Evolutionary conservation across 202 grass and related monocot genomes (phyloP), one percentile per base, ranked within the genome.

Genomic region (Hordeum pubiflorum): DNA sequence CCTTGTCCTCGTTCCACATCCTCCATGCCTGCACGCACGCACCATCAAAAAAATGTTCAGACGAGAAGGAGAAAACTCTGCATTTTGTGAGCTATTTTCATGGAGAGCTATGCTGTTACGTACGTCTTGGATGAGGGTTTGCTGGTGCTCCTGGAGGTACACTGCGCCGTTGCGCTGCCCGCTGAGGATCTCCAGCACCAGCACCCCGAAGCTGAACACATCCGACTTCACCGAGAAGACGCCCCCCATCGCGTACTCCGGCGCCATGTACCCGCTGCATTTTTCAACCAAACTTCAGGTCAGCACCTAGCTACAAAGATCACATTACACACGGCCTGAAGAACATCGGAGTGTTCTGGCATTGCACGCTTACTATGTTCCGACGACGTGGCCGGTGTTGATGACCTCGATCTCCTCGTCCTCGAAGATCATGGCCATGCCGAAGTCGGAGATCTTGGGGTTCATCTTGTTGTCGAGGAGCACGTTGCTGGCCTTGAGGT

Each of bases 381-480:
- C 95, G 0, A 97, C 95, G 0, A 97, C 92, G 52, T 59, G 87
- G 0, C 92, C 90, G 13, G 76, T 94, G 85, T 89, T 94, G 20
- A 94, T 93, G 17, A 94, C 76, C 72, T 94, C 84, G 79, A 74
- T 86, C 39, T 40, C 58, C 50, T 89, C 88, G 62, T 86, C 88
- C 18, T 94, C 72, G 48, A 87, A 94, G 58, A 94, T 97, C 79
- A 91, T 93, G 43, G 95, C 95, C 92, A 95, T 93, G 77, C 95
- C 95, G 58, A 98, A 98, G 64, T 98, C 95, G 24, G 95, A 98
- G 68, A 98, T 98, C 86, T 98, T 98, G 9, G 95, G 95, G 77
- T 91, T 98, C 95, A 98, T 93, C 73, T 87, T 88, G 75, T 94
- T 84, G 83, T 98, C 95, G 10, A 98, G 85, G 46, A 98, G 77